These are phyloP conservation scores for Phytophthora niederhauseri DNA, from an alignment of 352 stramenopile genomes.

Conservation along the genomic window DNA sequence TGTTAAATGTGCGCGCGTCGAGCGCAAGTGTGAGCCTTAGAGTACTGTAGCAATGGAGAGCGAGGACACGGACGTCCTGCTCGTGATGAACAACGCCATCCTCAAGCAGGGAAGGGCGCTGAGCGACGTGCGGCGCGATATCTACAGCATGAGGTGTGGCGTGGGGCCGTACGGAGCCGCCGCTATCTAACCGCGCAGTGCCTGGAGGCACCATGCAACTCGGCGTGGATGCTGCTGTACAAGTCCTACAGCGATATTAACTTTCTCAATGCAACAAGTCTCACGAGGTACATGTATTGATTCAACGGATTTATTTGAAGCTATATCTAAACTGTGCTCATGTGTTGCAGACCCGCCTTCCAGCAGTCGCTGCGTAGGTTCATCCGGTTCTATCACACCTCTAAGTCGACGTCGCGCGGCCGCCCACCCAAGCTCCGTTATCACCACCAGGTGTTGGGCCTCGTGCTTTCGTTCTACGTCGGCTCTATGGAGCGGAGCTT, in stretches of 20 bases:
- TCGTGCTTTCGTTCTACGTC: background rate
- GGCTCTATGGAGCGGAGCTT: background rate
- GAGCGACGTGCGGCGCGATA: background rate
- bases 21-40: no score
- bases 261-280: background rate
- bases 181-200: background rate
- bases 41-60: background rate
- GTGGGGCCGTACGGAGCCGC: background rate
- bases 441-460: no score
- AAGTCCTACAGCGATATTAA: background rate
- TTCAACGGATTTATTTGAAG: no score
- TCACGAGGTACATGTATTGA: slow-evolving; percentile 1
- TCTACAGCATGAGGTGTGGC: background rate
- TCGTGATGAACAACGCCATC: background rate
- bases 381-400: background rate
- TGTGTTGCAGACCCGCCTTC: background rate
- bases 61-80: background rate
- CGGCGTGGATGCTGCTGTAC: background rate
- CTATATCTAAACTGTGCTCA: background rate
- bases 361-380: background rate
- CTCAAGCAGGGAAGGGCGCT: background rate
- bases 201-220: background rate
- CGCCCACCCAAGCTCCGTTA: background rate
- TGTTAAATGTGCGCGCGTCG: background rate
- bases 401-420: background rate